Evolutionary conservation across 2,329 filamentous ascomycete genomes (phyloP).

Genomic region (Botrytis pseudocinerea): DNA sequence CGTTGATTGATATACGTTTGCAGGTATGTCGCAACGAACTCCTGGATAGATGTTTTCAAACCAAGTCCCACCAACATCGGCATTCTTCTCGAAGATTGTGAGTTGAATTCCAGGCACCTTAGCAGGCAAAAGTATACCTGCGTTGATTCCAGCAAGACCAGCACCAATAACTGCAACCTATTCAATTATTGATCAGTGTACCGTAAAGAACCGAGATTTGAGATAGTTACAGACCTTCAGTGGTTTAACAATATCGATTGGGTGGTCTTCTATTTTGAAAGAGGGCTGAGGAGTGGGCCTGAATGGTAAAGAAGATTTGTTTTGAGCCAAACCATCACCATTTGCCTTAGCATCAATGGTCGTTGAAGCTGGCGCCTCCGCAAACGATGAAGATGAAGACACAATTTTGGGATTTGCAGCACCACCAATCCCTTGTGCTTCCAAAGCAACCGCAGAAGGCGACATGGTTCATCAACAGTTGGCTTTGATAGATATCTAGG

Average conservation of each 20-base stretch:
- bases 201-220: no score
- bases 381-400: neutral
- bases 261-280: slow-evolving; percentile 25
- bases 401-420: neutral
- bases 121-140: slow-evolving; percentile 64
- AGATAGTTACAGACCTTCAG: slow-evolving; percentile 16
- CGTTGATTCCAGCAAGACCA: slow-evolving; percentile 62
- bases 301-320: neutral
- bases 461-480: neutral
- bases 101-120: slow-evolving; percentile 61
- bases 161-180: slow-evolving; percentile 55
- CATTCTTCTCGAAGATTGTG: slow-evolving; percentile 54
- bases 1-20: slow-evolving; percentile 55
- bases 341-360: neutral
- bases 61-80: slow-evolving; percentile 50
- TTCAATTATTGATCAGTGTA: neutral
- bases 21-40: slow-evolving; percentile 33
- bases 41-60: slow-evolving; percentile 49
- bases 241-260: slow-evolving; percentile 15
- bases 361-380: neutral
- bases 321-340: neutral
- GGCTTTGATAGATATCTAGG: neutral
- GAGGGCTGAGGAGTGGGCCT: slow-evolving; percentile 15
- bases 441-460: slow-evolving; percentile 7
- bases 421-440: neutral